Evolutionary conservation across 106 monocot genomes (phyloP), one percentile per base, ranked within the genome.

Genomic region (Platanthera guangdongensis): DNA sequence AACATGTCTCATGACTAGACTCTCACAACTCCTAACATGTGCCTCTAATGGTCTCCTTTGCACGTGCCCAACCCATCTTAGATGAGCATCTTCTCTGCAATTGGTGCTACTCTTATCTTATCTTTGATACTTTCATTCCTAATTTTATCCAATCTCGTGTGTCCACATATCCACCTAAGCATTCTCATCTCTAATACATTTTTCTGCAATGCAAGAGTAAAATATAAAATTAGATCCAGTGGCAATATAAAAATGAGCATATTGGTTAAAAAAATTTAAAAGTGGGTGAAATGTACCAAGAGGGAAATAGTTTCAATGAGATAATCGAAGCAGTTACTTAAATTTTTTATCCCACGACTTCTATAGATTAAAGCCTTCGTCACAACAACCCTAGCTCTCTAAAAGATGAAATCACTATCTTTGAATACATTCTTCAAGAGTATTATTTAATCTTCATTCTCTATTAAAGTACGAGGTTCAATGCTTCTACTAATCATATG

Each of bases 261-360:
- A 81, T 39, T 6, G 22, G 13, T 13, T 75, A 78, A 77, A 68
- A 77, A 68, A 22, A 30, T 51, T 13, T 60, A 77, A 13, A 53
- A 60, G n/a, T 25, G 25, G 0, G 7, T 22, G 52, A 45, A 80
- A 79, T 85, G 79, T 52, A 95, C 95, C 57, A 95, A 83, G 57
- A 90, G 77, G 52, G 81, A 77, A 77, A 95, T 87, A 48, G 95
- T 92, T 57, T 88, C 88, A 83, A 72, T 79, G 9, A 95, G 81
- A 73, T 83, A 85, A 52, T 90, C 82, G 18, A 92, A 71, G 75
- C 80, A 95, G 68, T 50, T 77, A 5, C 30, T 78, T 72, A 95
- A 80, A 32, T 78, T 80, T 68, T 90, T 82, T 62, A 76, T 15
- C 72, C 95, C 92, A 79, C 72, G 57, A 80, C 74, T 76, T 82